Percentiles rank a stretch among this genome's conserved stretches.
Evolutionary conservation across 306 rosid genomes (phyloP).

Genomic region (Sicyos edulis): DNA sequence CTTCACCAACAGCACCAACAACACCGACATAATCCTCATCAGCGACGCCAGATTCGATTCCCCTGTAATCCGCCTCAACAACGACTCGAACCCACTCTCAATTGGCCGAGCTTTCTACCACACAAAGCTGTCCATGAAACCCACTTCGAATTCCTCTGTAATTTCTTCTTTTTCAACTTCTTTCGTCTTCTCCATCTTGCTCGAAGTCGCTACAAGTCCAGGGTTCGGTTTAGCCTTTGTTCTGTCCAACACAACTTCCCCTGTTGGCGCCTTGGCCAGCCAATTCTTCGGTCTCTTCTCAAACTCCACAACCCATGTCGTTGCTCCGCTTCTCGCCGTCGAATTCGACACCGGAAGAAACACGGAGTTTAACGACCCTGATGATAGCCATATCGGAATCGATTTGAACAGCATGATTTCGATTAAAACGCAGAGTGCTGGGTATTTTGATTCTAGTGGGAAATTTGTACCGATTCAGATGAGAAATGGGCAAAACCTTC

Average conservation of each 20-base stretch:
- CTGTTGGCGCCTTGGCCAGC: conserved; percentile 60
- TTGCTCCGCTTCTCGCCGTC: conserved; percentile 62
- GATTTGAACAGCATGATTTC: conserved; percentile 56
- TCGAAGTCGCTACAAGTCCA: conserved; percentile 50
- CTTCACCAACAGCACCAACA: conserved; percentile 39
- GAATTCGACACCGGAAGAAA: conserved; percentile 79
- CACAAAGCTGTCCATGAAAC: conserved; percentile 25
- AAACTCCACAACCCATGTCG: conserved; percentile 33
- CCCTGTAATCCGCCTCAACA: conserved; percentile 61
- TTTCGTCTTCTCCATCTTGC: conserved; percentile 69
- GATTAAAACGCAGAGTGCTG: conserved; percentile 1
- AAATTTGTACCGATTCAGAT: conserved; percentile 48
- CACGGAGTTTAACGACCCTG: conserved; percentile 68
- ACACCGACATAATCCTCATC: conserved; percentile 48
- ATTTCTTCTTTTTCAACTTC: conserved; percentile 70
- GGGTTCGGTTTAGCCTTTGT: conserved; percentile 82
- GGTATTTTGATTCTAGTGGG: conserved; percentile 52
- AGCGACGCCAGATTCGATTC: conserved; percentile 53
- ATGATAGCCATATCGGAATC: conserved; percentile 75
- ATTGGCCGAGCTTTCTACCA: conserved; percentile 60
- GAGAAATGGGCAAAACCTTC: conserved; percentile 56
- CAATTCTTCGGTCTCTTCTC: conserved; percentile 85
- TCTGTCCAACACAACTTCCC: conserved; percentile 59
- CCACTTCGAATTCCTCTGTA: conserved; percentile 27
- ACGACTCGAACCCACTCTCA: conserved; percentile 54